phyloP scores from a whole-genome alignment of 768 basidiomycete genomes.

The Mycena vitilis region DNA sequence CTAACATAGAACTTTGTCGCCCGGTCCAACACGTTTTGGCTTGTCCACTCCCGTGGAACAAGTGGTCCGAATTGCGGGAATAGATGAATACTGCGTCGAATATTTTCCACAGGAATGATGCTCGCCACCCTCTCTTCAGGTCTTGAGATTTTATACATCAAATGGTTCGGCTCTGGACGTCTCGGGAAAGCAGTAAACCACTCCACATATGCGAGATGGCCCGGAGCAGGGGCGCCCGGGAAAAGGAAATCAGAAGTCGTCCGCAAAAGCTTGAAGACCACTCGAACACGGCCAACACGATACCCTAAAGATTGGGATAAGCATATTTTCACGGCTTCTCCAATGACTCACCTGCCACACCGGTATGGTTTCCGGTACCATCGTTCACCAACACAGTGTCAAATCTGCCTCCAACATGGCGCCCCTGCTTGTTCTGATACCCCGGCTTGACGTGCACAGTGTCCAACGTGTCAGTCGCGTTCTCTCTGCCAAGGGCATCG shows the following conservation, averaged over 20 bases:
- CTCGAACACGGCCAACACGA: too few species aligned
- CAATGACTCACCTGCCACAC: constrained; percentile 33
- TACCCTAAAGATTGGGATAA: constrained; percentile 31
- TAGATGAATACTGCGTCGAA: constrained; percentile 39
- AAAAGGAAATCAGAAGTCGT: too few species aligned
- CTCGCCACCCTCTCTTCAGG: background rate
- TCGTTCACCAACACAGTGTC: constrained; percentile 45
- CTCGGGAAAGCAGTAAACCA: constrained; percentile 41
- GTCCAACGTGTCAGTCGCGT: constrained; percentile 10
- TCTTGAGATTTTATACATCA: constrained; percentile 27
- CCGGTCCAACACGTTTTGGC: constrained; percentile 41
- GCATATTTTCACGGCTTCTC: constrained; percentile 27
- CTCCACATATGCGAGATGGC: constrained; percentile 45
- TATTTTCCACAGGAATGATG: constrained; percentile 34
- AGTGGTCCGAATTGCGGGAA: constrained; percentile 38
- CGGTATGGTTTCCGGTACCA: constrained; percentile 17
- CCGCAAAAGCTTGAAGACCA: too few species aligned
- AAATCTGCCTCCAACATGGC: constrained; percentile 40
- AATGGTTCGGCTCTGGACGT: constrained; percentile 13
- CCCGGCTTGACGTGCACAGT: constrained; percentile 33
- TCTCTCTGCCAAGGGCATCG: constrained; percentile 23
- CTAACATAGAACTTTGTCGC: constrained; percentile 41
- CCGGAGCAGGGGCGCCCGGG: constrained; percentile 17
- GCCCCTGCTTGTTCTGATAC: constrained; percentile 18
- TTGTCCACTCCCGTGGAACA: constrained; percentile 40